Conservation (phyloP, 345 rosid genomes). For the Chamaenerion angustifolium region DNA sequence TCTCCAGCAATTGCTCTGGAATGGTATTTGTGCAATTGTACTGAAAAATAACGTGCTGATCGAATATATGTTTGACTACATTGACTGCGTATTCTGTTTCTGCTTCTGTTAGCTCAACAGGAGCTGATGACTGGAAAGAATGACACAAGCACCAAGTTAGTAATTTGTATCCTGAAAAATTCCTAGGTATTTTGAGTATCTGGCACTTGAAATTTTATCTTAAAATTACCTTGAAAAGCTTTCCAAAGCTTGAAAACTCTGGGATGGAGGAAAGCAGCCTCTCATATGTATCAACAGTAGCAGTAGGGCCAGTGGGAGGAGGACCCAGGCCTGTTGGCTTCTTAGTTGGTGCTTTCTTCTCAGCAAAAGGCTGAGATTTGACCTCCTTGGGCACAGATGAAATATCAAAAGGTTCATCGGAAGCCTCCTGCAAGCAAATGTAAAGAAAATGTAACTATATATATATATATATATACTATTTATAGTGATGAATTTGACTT, state of each 20-base stretch:
- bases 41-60: constrained; percentile 80
- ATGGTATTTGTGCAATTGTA: constrained; percentile 94
- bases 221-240: constrained; percentile 68
- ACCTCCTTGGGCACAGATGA: constrained; percentile 78
- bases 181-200: background rate
- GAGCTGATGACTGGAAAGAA: constrained; percentile 61
- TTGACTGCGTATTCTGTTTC: constrained; percentile 95
- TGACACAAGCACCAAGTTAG: constrained; percentile 5
- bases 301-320: constrained; percentile 40
- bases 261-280: constrained; percentile 69
- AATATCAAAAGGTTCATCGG: constrained; percentile 73
- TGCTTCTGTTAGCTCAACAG: constrained; percentile 92
- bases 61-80: constrained; percentile 82
- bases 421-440: constrained; percentile 37
- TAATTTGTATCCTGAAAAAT: background rate
- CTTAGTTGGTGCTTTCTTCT: constrained; percentile 85
- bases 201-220: background rate
- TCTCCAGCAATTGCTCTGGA: constrained; percentile 85
- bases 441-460: background rate
- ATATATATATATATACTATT: background rate
- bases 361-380: constrained; percentile 73
- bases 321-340: constrained; percentile 79
- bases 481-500: too few relatives aligned
- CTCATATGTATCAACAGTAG: constrained; percentile 72
- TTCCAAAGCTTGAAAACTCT: constrained; percentile 69